These are phyloP conservation scores for Colletotrichum limetticola DNA, from an alignment of 2,329 filamentous ascomycete species.

Conservation along the genomic window DNA sequence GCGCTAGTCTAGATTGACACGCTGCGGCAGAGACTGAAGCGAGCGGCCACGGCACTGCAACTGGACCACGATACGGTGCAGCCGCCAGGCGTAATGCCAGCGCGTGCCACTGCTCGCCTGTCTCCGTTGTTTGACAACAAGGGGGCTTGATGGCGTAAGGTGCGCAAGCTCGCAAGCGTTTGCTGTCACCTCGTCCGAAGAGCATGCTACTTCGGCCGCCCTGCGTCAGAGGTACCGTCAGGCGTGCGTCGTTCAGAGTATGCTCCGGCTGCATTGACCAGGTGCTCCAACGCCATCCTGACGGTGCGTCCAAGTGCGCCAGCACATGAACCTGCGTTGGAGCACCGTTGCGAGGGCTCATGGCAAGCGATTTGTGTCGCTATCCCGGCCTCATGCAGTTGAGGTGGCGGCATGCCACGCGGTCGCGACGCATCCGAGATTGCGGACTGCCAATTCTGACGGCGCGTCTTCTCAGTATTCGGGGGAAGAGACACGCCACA, in stretches of 20 bases:
- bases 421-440: background rate
- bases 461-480: background rate
- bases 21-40: background rate
- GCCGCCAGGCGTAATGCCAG: background rate
- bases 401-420: background rate
- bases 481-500: background rate
- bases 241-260: background rate
- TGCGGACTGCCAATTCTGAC: background rate
- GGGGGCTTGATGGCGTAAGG: background rate
- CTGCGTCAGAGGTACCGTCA: background rate
- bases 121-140: background rate
- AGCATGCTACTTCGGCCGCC: conserved; percentile 1
- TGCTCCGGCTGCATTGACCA: background rate
- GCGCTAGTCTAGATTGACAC: background rate
- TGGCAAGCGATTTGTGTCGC: background rate
- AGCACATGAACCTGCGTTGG: background rate
- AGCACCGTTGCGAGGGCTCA: background rate
- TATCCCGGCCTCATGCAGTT: background rate
- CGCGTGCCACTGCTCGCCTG: background rate
- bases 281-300: too few relatives aligned
- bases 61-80: background rate
- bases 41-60: background rate
- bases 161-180: background rate
- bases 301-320: background rate
- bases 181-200: conserved; percentile 1